Percentiles rank a stretch among this genome's conserved stretches.
phyloP scores from a whole-genome alignment of 202 grass and related monocot species.

The Panicum hallii region DNA sequence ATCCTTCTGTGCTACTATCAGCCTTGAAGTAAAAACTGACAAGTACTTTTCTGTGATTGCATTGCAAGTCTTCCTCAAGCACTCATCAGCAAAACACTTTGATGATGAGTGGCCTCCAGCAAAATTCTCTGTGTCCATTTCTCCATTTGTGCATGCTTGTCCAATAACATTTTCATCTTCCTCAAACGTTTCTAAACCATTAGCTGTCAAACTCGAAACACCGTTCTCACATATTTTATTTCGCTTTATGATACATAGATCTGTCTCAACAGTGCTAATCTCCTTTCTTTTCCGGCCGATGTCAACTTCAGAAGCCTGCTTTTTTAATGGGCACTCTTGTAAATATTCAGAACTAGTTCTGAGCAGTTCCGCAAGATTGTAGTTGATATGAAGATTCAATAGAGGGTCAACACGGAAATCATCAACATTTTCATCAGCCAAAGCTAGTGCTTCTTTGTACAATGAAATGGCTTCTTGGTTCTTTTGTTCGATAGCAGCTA shows the following conservation, averaged over 20 bases:
- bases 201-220: slow-evolving; percentile 44
- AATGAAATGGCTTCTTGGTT: slow-evolving; percentile 79
- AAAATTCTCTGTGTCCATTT: slow-evolving; percentile 41
- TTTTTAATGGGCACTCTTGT: slow-evolving; percentile 69
- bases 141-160: slow-evolving; percentile 36
- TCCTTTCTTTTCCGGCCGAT: slow-evolving; percentile 64
- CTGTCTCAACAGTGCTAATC: slow-evolving; percentile 52
- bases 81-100: slow-evolving; percentile 78
- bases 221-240: slow-evolving; percentile 57
- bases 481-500: slow-evolving; percentile 88
- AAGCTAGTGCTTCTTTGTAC: slow-evolving; percentile 86
- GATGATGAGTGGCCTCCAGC: slow-evolving; percentile 55
- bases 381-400: slow-evolving; percentile 96
- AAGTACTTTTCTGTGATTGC: slow-evolving; percentile 84
- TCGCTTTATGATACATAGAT: slow-evolving; percentile 58
- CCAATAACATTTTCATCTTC: slow-evolving; percentile 37
- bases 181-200: slow-evolving; percentile 50
- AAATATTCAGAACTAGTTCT: slow-evolving; percentile 74
- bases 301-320: slow-evolving; percentile 40
- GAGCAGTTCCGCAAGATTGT: slow-evolving; percentile 85
- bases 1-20: slow-evolving; percentile 73
- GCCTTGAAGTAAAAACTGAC: slow-evolving; percentile 71
- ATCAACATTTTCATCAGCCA: slow-evolving; percentile 68
- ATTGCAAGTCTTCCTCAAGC: slow-evolving; percentile 83
- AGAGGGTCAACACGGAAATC: slow-evolving; percentile 93